Conservation (phyloP, 2,329 filamentous ascomycete genomes). For the Aspergillus sp. region DNA sequence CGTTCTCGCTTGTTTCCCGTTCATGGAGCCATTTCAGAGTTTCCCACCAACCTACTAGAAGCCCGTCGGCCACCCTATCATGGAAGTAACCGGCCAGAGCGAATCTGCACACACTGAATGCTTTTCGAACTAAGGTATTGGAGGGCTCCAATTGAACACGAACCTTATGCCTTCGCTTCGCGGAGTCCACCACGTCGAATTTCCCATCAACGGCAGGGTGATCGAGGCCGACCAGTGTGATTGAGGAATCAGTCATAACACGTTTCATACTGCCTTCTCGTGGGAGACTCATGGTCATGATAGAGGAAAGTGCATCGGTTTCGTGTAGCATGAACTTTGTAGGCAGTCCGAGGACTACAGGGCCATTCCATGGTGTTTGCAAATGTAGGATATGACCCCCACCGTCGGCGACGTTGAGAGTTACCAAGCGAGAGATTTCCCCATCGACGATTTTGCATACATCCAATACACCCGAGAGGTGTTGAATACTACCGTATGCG, state of each 20-base stretch:
- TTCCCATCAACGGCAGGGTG: conserved; percentile 60
- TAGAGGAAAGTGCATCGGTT: conserved; percentile 59
- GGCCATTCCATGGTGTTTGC: conserved; percentile 72
- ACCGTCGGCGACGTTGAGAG: conserved; percentile 64
- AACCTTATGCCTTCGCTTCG: conserved; percentile 64
- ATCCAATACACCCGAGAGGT: conserved; percentile 68
- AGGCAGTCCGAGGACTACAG: conserved; percentile 67
- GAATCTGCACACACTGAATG: conserved; percentile 63
- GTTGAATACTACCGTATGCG: conserved; percentile 50
- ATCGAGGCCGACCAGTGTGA: conserved; percentile 52
- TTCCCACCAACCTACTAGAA: conserved; percentile 73
- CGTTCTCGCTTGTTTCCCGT: conserved; percentile 48
- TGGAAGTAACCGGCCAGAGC: conserved; percentile 55
- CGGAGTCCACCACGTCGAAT: conserved; percentile 66
- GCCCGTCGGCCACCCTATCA: conserved; percentile 56
- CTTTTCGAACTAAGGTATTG: conserved; percentile 60
- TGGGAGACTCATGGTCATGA: conserved; percentile 50
- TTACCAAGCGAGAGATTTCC: conserved; percentile 65
- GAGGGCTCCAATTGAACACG: conserved; percentile 66
- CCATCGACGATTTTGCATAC: conserved; percentile 71
- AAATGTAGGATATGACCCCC: conserved; percentile 67
- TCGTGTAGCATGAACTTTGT: conserved; percentile 58
- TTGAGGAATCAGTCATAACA: conserved; percentile 44
- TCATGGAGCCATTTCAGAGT: conserved; percentile 66
- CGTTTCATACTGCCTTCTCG: conserved; percentile 53